Evolutionary conservation across 139 green algal genomes (phyloP).

Genomic region (Chlamydomonas incerta): DNA sequence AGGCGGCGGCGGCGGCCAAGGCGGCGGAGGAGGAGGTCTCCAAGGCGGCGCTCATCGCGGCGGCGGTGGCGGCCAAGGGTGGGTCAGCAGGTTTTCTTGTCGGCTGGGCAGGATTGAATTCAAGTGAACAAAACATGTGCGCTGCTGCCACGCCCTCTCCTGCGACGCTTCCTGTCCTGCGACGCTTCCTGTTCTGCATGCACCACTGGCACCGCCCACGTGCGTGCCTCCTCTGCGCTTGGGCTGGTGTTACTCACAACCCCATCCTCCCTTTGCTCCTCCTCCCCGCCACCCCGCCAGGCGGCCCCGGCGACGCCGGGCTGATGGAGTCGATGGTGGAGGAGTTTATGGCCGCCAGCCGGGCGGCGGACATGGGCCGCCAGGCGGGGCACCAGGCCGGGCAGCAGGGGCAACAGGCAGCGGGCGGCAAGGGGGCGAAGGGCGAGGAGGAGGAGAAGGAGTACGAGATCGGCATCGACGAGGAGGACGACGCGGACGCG

Average conservation of each 20-base stretch:
- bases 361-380: background rate
- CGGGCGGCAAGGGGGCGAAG: background rate
- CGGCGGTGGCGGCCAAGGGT: constrained; percentile 13
- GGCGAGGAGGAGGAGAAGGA: background rate
- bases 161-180: too few relatives aligned
- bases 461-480: constrained; percentile 32
- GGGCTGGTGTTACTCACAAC: too few relatives aligned
- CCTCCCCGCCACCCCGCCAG: background rate
- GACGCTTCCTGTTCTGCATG: too few relatives aligned
- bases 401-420: background rate
- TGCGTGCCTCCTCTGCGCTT: too few relatives aligned
- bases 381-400: background rate
- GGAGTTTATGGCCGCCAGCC: constrained; percentile 24
- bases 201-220: too few relatives aligned
- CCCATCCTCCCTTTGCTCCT: background rate
- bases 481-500: constrained; percentile 35
- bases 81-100: too few relatives aligned
- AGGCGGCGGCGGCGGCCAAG: constrained; percentile 34
- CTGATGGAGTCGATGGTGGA: constrained; percentile 29
- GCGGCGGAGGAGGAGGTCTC: constrained; percentile 25
- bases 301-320: background rate
- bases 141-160: too few relatives aligned
- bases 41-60: constrained; percentile 12
- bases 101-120: too few relatives aligned
- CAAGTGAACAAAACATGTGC: too few relatives aligned